Evolutionary conservation across 768 basidiomycete species (phyloP).

Genomic region (Suillus sp.): DNA sequence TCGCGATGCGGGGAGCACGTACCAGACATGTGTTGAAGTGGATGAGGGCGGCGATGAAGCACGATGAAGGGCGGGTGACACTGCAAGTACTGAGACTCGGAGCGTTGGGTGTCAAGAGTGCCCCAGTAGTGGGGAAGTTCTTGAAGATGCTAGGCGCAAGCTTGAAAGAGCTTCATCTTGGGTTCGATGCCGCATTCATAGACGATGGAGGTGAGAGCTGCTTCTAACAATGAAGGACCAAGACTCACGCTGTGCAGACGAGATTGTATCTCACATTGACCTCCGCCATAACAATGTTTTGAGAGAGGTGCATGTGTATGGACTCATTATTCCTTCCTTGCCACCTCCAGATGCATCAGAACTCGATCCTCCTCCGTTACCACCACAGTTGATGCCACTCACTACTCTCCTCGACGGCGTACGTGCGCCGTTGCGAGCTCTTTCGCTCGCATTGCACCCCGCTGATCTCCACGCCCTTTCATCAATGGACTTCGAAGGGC

Average conservation of each 20-base stretch:
- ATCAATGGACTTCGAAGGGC: slow-evolving; percentile 33
- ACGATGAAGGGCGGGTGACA: slow-evolving; percentile 7
- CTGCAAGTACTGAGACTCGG: slow-evolving; percentile 28
- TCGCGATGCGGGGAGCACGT: slow-evolving; percentile 27
- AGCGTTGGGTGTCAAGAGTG: slow-evolving; percentile 29
- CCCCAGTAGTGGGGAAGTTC: slow-evolving; percentile 30
- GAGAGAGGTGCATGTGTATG: slow-evolving; percentile 35
- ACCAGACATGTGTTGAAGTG: slow-evolving; percentile 32
- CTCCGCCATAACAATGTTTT: slow-evolving; percentile 29
- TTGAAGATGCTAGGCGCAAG: slow-evolving; percentile 23
- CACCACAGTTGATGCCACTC: slow-evolving; percentile 24
- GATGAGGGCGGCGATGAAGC: slow-evolving; percentile 26
- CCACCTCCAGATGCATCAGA: slow-evolving; percentile 28
- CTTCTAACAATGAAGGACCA: neutral
- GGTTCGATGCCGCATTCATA: slow-evolving; percentile 33
- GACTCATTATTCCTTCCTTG: slow-evolving; percentile 34
- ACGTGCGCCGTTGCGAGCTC: slow-evolving; percentile 29
- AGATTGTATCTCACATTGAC: slow-evolving; percentile 29
- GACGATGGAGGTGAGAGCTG: slow-evolving; percentile 30
- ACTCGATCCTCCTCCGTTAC: slow-evolving; percentile 14
- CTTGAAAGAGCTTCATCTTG: slow-evolving; percentile 30
- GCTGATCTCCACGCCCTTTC: slow-evolving; percentile 33
- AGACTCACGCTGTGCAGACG: slow-evolving; percentile 24
- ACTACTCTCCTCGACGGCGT: slow-evolving; percentile 31
- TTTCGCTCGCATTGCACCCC: slow-evolving; percentile 34